Evolutionary conservation across 768 basidiomycete genomes (phyloP).

Genomic region (Crucibulum laeve): DNA sequence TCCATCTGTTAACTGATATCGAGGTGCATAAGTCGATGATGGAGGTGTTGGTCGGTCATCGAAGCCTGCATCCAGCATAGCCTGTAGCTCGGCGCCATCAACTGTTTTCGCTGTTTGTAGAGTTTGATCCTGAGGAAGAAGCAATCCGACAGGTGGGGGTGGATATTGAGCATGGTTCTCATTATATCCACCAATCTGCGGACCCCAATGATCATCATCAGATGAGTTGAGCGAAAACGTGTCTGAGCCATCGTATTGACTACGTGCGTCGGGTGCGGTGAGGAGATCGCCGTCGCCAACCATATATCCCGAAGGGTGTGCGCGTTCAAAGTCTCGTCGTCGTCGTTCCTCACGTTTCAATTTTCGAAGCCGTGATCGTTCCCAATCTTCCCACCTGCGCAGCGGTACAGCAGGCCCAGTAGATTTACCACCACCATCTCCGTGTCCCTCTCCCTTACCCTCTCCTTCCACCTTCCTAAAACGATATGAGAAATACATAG

Average conservation of each 20-base stretch:
- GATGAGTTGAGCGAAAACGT: constrained; percentile 77
- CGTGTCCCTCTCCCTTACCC: constrained; percentile 74
- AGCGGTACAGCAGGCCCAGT: constrained; percentile 72
- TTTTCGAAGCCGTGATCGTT: constrained; percentile 90
- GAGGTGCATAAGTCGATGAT: constrained; percentile 38
- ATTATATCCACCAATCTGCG: constrained; percentile 94
- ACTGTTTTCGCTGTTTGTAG: constrained; percentile 45
- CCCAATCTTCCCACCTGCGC: constrained; percentile 99
- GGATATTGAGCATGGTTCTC: constrained; percentile 77
- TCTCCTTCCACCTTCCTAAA: constrained; percentile 94
- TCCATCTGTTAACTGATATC: constrained; percentile 63
- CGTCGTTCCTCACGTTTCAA: constrained; percentile 82
- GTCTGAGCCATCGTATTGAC: constrained; percentile 77
- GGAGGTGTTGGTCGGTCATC: constrained; percentile 63
- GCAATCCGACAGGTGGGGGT: constrained; percentile 77
- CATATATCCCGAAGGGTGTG: constrained; percentile 65
- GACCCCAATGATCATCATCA: constrained; percentile 95
- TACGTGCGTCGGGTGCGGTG: constrained; percentile 50
- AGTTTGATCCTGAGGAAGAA: constrained; percentile 31
- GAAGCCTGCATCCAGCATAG: constrained; percentile 90
- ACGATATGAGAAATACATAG: constrained; percentile 11
- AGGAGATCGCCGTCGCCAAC: constrained; percentile 62
- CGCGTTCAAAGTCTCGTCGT: constrained; percentile 75
- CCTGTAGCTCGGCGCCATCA: constrained; percentile 76
- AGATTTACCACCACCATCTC: constrained; percentile 48